These are phyloP conservation scores for Sphenostylis stenocarpa DNA, from an alignment of 306 rosid genomes.

Conservation along the genomic window DNA sequence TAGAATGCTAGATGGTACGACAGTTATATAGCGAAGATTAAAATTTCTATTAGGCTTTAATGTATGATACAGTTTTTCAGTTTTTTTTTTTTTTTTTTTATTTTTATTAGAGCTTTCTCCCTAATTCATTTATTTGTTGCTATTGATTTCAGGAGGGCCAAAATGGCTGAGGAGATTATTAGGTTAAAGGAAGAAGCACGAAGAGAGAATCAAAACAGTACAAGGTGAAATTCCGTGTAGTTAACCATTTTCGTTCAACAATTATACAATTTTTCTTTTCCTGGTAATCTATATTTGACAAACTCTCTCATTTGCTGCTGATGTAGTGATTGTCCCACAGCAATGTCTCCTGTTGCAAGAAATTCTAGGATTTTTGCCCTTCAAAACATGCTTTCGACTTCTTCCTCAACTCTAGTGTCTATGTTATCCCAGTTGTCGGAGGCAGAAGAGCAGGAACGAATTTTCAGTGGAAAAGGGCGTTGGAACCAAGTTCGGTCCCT, in stretches of 20 bases:
- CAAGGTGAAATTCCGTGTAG: slow-evolving; percentile 33
- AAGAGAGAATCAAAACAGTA: slow-evolving; percentile 30
- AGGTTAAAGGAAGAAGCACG: slow-evolving; percentile 45
- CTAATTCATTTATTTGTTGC: slow-evolving; percentile 11
- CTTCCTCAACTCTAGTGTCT: slow-evolving; percentile 80
- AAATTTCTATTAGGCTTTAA: slow-evolving; percentile 4
- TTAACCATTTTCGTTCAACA: neutral
- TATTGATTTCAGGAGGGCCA: slow-evolving; percentile 39
- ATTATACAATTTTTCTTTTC: slow-evolving; percentile 9
- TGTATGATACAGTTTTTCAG: neutral
- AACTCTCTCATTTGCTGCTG: slow-evolving; percentile 13
- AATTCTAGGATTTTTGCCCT: slow-evolving; percentile 86
- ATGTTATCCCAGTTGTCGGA: slow-evolving; percentile 97
- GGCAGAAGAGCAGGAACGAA: slow-evolving; percentile 90
- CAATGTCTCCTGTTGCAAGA: slow-evolving; percentile 92
- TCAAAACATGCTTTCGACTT: slow-evolving; percentile 84
- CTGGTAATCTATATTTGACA: slow-evolving; percentile 24
- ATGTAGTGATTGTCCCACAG: slow-evolving; percentile 54
- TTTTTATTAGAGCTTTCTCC: neutral
- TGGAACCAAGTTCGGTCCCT: slow-evolving; percentile 92
- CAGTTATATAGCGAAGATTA: slow-evolving; percentile 1
- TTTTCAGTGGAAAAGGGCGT: slow-evolving; percentile 84
- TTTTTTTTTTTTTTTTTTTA: too few species aligned
- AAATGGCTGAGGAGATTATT: slow-evolving; percentile 44
- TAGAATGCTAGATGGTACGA: neutral